Conservation (phyloP, 805 yeast species). For the Trichomonascus vanleenenianus region DNA sequence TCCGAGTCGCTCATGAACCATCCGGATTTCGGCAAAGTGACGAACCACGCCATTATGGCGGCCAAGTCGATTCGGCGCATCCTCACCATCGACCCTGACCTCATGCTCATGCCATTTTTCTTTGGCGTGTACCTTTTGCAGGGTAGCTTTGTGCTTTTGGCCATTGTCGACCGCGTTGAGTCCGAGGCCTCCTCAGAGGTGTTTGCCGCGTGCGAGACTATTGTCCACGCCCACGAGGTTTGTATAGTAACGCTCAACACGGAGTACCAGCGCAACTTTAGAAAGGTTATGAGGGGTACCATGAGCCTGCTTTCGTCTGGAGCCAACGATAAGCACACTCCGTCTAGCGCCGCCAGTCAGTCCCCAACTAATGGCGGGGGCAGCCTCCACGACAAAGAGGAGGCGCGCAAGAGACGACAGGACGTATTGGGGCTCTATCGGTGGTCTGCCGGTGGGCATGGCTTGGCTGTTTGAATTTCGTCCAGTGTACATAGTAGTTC, state of each 20-base stretch:
- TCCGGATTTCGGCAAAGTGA: slow-evolving; percentile 19
- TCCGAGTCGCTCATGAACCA: slow-evolving; percentile 18
- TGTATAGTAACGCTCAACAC: slow-evolving; percentile 27
- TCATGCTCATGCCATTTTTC: slow-evolving; percentile 25
- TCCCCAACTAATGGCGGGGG: slow-evolving; percentile 13
- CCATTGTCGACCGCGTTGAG: slow-evolving; percentile 20
- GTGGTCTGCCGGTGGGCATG: slow-evolving; percentile 33
- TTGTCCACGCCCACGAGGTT: slow-evolving; percentile 28
- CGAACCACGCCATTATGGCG: slow-evolving; percentile 23
- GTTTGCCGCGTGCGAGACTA: slow-evolving; percentile 23
- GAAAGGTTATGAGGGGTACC: slow-evolving; percentile 26
- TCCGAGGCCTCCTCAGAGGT: slow-evolving; percentile 21
- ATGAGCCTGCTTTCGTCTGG: slow-evolving; percentile 20
- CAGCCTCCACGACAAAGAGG: slow-evolving; percentile 10
- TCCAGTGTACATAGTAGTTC: too few species aligned
- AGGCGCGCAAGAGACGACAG: slow-evolving; percentile 22
- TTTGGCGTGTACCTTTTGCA: slow-evolving; percentile 26
- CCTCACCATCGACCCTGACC: slow-evolving; percentile 23
- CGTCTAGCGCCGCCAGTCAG: slow-evolving; percentile 23
- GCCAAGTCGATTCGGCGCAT: slow-evolving; percentile 21
- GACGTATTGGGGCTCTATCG: slow-evolving; percentile 30
- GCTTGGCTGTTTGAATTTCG: slow-evolving; percentile 26
- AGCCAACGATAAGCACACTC: slow-evolving; percentile 8
- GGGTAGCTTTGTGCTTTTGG: slow-evolving; percentile 23
- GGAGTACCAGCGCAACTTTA: slow-evolving; percentile 26